These are phyloP conservation scores for Candida coquimbonensis DNA, from an alignment of 805 yeast genomes.

Conservation along the genomic window DNA sequence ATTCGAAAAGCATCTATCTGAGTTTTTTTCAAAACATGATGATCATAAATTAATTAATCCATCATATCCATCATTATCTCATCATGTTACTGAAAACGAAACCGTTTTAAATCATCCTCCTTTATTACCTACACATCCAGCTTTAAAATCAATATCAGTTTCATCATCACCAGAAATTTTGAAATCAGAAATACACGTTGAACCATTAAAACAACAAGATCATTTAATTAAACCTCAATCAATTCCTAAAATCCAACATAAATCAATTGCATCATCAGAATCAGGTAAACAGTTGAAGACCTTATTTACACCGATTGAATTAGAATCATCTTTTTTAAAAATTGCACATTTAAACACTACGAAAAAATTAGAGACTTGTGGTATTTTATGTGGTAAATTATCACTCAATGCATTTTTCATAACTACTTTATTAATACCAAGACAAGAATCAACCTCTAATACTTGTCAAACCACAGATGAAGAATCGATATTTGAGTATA, in stretches of 20 bases:
- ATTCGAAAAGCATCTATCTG: slow-evolving; percentile 13
- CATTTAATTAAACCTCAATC: neutral
- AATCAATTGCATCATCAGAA: slow-evolving; percentile 40
- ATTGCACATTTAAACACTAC: slow-evolving; percentile 44
- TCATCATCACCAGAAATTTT: neutral
- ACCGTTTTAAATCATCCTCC: neutral
- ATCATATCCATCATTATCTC: slow-evolving; percentile 14
- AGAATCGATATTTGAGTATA: slow-evolving; percentile 47
- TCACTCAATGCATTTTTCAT: slow-evolving; percentile 55
- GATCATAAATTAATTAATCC: slow-evolving; percentile 6
- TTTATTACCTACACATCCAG: slow-evolving; percentile 4
- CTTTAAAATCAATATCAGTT: neutral
- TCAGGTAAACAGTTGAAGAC: slow-evolving; percentile 50
- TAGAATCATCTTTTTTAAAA: slow-evolving; percentile 37
- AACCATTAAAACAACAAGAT: no score
- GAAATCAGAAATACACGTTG: no score
- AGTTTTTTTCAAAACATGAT: slow-evolving; percentile 6
- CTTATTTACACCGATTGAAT: slow-evolving; percentile 39
- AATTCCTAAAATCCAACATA: slow-evolving; percentile 25
- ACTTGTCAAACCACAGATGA: slow-evolving; percentile 59
- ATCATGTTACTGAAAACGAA: slow-evolving; percentile 2
- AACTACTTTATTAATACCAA: slow-evolving; percentile 55
- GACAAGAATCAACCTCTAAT: slow-evolving; percentile 54
- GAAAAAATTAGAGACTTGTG: slow-evolving; percentile 54
- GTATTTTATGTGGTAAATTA: slow-evolving; percentile 58